Base-by-base conservation (phyloP, 148 eudicot species). In the Chenopodium formosanum region DNA sequence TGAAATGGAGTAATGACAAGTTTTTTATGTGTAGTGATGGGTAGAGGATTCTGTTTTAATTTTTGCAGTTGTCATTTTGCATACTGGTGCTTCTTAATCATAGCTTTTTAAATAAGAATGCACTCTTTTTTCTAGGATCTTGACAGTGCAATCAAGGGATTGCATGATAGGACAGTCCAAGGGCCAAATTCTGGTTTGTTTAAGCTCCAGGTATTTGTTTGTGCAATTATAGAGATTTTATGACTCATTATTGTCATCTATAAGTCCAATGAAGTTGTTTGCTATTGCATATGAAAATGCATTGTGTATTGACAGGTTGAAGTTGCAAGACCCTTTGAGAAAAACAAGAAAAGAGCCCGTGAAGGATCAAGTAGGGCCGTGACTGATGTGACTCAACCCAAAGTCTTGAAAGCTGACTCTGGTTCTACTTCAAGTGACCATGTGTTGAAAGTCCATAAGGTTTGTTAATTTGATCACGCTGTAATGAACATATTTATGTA, bases 321-420 rank as follows among this genome's bases (percentile, higher is more conserved):
- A 85, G 87, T 92, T 78, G 93, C 96, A 63, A 90, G 91, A 78
- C 96, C 96, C 40, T 79, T 85, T 78, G 92, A 91, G 44, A 92
- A 86, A 82, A 92, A 75, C 83, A 91, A 86, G 89, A 92, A 92
- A 79, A 86, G 93, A 84, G 80, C 70, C 78, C 91, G 82, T 83
- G 93, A 88, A 72, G 81, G 83, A 67, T 69, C 85, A 67, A 86
- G 83, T 80, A 86, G 67, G 77, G 62, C 29, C 73, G 75, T 84
- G 31, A 84, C 73, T 78, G 84, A 58, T 70, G 68, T 75, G 48
- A 84, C 75, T 82, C 83, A 84, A 29, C 75, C 87, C 75, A 86
- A 87, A 81, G n/a, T 74, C 73, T 25, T 76, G 7, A 82, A 72
- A 82, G 74, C 64, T 79, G 87, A 82, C 46, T 78, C 65, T n/a